These are phyloP conservation scores for Paulownia fortunei DNA, from an alignment of 257 asterid species.

Conservation along the genomic window DNA sequence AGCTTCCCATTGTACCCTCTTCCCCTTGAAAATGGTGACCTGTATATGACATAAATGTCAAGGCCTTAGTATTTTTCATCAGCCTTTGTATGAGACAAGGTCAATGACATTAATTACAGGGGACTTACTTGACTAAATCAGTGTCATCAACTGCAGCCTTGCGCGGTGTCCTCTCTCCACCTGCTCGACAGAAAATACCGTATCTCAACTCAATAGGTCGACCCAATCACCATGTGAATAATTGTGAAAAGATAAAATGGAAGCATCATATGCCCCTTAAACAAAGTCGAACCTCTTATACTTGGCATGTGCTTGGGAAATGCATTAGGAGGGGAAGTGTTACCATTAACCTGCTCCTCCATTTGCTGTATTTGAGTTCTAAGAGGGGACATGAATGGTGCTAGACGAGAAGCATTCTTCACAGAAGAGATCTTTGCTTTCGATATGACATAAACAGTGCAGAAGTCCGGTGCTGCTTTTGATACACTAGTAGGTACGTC, in stretches of 20 bases:
- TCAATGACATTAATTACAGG: not conserved
- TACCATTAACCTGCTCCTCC: slow-evolving; percentile 39
- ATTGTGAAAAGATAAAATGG: not conserved
- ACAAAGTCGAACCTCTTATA: slow-evolving; percentile 29
- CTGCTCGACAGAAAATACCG: slow-evolving; percentile 28
- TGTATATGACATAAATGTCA: slow-evolving; percentile 22
- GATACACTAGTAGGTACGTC: slow-evolving; percentile 64
- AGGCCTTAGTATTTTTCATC: slow-evolving; percentile 11
- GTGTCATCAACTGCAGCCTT: slow-evolving; percentile 44
- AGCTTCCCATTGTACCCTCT: slow-evolving; percentile 49
- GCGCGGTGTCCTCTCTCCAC: slow-evolving; percentile 39
- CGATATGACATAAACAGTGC: slow-evolving; percentile 81
- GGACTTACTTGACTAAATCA: slow-evolving; percentile 43
- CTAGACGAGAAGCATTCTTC: slow-evolving; percentile 68
- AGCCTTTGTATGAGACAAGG: not conserved
- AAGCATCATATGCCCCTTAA: not conserved
- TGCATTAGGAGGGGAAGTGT: slow-evolving; percentile 11
- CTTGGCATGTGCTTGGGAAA: slow-evolving; percentile 31
- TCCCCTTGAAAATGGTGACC: slow-evolving; percentile 66
- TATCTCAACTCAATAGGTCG: not conserved
- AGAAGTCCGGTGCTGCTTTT: slow-evolving; percentile 77
- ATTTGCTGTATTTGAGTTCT: slow-evolving; percentile 42
- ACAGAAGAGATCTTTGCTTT: slow-evolving; percentile 79
- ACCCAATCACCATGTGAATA: not conserved
- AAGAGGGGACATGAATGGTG: slow-evolving; percentile 73